phyloP scores from a whole-genome alignment of 352 stramenopile species.

The Phytophthora agathidicida region DNA sequence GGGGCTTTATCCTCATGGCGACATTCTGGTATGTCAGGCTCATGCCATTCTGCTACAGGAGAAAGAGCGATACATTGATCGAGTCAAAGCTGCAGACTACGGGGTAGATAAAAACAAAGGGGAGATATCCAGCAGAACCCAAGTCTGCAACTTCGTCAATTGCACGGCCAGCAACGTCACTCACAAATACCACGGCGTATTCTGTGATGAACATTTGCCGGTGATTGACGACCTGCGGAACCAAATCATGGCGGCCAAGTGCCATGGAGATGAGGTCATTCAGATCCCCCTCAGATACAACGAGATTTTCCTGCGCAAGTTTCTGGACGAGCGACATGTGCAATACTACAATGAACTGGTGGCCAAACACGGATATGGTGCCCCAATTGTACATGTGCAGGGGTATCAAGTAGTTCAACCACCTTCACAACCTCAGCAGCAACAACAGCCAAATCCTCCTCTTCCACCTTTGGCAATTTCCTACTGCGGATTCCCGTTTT shows the following conservation, averaged over 20 bases:
- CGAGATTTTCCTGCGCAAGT: constrained; percentile 13
- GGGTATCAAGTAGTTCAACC: background rate
- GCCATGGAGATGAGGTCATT: background rate
- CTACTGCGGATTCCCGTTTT: too few relatives aligned
- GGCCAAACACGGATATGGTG: constrained; percentile 4
- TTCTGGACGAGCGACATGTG: constrained; percentile 8
- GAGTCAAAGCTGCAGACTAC: background rate
- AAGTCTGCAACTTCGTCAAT: background rate
- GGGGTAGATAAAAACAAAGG: background rate
- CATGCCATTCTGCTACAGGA: background rate
- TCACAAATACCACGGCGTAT: constrained; percentile 1
- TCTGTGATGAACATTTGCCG: constrained; percentile 5
- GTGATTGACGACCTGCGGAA: constrained; percentile 5
- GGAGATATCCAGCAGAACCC: background rate
- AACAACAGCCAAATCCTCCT: too few relatives aligned
- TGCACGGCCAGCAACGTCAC: background rate
- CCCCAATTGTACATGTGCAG: constrained; percentile 7
- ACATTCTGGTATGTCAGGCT: background rate
- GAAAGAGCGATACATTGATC: constrained; percentile 2
- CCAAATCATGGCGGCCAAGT: constrained; percentile 7
- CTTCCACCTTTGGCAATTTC: too few relatives aligned
- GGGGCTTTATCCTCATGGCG: background rate
- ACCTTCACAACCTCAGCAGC: too few relatives aligned
- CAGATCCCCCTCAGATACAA: constrained; percentile 7
- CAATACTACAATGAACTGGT: constrained; percentile 12